Evolutionary conservation across 345 rosid species (phyloP).

Genomic region (Cardamine resedifolia): DNA sequence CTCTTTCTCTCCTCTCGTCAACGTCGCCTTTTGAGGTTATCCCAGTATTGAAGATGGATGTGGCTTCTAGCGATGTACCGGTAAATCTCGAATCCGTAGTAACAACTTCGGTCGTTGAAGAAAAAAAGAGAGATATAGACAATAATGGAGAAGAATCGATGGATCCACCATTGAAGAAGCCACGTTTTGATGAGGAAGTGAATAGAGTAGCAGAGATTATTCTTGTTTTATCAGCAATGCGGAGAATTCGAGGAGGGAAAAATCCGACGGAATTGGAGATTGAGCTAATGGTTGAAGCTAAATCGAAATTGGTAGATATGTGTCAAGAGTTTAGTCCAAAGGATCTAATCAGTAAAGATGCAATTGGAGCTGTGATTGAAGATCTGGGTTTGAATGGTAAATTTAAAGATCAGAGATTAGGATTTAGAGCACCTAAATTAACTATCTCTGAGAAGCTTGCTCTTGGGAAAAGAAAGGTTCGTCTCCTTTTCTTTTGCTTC

Average conservation of each 20-base stretch:
- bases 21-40: not conserved
- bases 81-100: conserved; percentile 22
- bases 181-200: conserved; percentile 39
- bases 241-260: conserved; percentile 73
- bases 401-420: conserved; percentile 69
- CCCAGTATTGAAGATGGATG: conserved; percentile 28
- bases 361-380: conserved; percentile 71
- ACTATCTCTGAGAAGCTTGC: conserved; percentile 73
- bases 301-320: conserved; percentile 60
- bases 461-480: conserved; percentile 70
- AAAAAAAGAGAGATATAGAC: conserved; percentile 8
- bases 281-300: conserved; percentile 75
- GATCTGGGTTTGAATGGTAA: conserved; percentile 77
- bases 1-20: not conserved
- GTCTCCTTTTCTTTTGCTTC: not conserved
- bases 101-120: conserved; percentile 17
- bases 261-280: conserved; percentile 76
- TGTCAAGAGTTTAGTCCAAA: conserved; percentile 61
- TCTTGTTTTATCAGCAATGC: conserved; percentile 75
- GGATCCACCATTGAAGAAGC: conserved; percentile 42
- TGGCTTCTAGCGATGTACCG: conserved; percentile 1
- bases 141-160: conserved; percentile 19
- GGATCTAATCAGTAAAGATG: conserved; percentile 65
- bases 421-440: conserved; percentile 57
- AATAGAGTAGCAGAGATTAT: conserved; percentile 86